These are phyloP conservation scores for Asterionellopsis glacialis DNA, from an alignment of 108 stramenopile genomes.

Conservation along the genomic window DNA sequence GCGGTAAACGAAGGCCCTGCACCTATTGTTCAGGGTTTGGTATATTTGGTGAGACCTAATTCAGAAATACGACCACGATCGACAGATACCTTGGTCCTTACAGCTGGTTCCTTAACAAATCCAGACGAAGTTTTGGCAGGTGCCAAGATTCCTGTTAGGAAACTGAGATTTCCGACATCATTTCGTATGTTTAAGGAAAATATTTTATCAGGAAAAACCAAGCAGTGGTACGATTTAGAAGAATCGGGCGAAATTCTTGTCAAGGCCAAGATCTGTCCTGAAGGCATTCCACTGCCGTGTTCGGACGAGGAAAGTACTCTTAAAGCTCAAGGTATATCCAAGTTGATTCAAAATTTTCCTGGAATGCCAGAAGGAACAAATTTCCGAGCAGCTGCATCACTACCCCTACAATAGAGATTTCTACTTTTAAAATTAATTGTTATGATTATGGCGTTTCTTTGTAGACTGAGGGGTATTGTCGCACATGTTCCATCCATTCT, in stretches of 20 bases:
- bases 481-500: conserved; percentile 69
- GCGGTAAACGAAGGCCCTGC: background rate
- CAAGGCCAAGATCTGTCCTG: conserved; percentile 30
- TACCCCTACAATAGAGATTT: conserved; percentile 25
- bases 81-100: conserved; percentile 30
- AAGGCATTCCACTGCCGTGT: conserved; percentile 30
- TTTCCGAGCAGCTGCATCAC: conserved; percentile 34
- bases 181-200: conserved; percentile 39
- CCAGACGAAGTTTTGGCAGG: conserved; percentile 34
- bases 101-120: conserved; percentile 21
- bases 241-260: conserved; percentile 24
- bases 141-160: conserved; percentile 32
- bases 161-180: conserved; percentile 27
- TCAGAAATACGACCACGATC: conserved; percentile 1
- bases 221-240: conserved; percentile 8
- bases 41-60: conserved; percentile 26
- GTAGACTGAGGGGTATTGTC: conserved; percentile 47
- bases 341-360: conserved; percentile 27
- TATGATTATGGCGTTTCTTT: background rate
- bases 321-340: conserved; percentile 31
- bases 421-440: background rate
- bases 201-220: conserved; percentile 16
- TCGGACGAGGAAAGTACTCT: conserved; percentile 19
- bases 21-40: conserved; percentile 35
- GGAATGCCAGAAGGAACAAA: conserved; percentile 27